A percentile compares a stretch with the other conserved stretches of the same genome.
Evolutionary conservation across 164 flowering plant species (phyloP).

Genomic region (Vitis vinifera): DNA sequence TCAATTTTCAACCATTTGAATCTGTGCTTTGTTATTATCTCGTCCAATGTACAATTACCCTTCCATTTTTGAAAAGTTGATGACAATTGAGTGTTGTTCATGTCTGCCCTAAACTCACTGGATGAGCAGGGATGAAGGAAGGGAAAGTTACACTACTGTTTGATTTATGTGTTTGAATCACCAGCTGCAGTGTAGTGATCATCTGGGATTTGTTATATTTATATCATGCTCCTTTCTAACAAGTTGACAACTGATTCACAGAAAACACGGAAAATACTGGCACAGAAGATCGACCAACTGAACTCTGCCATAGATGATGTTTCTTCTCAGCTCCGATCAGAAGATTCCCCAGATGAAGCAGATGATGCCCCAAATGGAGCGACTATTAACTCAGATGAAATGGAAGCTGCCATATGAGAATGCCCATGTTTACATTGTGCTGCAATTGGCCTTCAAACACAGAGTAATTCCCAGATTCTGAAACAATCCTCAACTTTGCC

Average conservation of each 20-base stretch:
- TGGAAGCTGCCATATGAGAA: slow-evolving; percentile 53
- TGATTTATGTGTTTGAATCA: too few relatives aligned
- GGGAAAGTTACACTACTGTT: too few relatives aligned
- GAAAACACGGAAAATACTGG: slow-evolving; percentile 69
- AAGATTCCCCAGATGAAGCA: slow-evolving; percentile 48
- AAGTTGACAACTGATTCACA: slow-evolving; percentile 26
- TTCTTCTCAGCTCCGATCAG: slow-evolving; percentile 67
- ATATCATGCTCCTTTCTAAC: too few relatives aligned
- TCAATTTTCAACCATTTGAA: too few relatives aligned
- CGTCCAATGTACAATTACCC: too few relatives aligned
- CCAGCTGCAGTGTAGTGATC: too few relatives aligned
- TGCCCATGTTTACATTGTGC: background rate
- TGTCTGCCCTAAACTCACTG: too few relatives aligned
- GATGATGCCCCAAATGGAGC: slow-evolving; percentile 37
- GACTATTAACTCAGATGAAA: slow-evolving; percentile 53
- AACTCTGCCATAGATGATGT: slow-evolving; percentile 86
- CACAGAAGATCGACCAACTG: slow-evolving; percentile 85
- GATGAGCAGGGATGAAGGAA: too few relatives aligned
- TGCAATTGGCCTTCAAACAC: background rate
- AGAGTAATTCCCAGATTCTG: background rate
- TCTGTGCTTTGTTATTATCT: too few relatives aligned
- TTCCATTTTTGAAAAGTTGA: too few relatives aligned
- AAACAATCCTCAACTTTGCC: slow-evolving; percentile 4
- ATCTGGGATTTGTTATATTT: too few relatives aligned
- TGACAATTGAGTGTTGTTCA: too few relatives aligned